Evolutionary conservation across 768 basidiomycete species (phyloP).

Genomic region (Cubamyces lactineus): DNA sequence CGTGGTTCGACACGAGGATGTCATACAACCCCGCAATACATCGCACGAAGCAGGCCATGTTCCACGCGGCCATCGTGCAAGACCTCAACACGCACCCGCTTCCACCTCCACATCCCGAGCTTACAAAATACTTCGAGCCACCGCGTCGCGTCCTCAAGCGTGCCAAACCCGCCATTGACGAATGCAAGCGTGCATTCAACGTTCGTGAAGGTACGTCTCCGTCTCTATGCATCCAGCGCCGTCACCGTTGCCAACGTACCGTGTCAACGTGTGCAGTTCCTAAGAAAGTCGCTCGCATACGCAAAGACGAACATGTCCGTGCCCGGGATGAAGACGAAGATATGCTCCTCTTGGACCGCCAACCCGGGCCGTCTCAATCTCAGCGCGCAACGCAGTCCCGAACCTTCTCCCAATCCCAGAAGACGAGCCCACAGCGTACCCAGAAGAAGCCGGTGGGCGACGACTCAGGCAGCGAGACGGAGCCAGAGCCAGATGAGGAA

Average conservation of each 20-base stretch:
- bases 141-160: slow-evolving; percentile 70
- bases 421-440: slow-evolving; percentile 16
- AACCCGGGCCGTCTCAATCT: slow-evolving; percentile 27
- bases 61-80: slow-evolving; percentile 79
- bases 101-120: slow-evolving; percentile 83
- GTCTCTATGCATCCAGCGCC: background rate
- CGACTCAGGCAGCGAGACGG: slow-evolving; percentile 52
- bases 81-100: slow-evolving; percentile 78
- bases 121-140: slow-evolving; percentile 82
- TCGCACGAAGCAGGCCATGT: slow-evolving; percentile 89
- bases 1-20: slow-evolving; percentile 78
- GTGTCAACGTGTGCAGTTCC: slow-evolving; percentile 49
- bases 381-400: slow-evolving; percentile 21
- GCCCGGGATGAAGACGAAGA: slow-evolving; percentile 65
- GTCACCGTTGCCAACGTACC: background rate
- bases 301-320: slow-evolving; percentile 65
- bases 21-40: slow-evolving; percentile 93
- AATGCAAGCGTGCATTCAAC: slow-evolving; percentile 68
- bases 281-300: slow-evolving; percentile 57
- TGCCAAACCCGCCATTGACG: slow-evolving; percentile 56
- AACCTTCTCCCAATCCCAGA: slow-evolving; percentile 34
- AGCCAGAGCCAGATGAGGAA: slow-evolving; percentile 46
- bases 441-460: slow-evolving; percentile 22
- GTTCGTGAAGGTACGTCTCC: slow-evolving; percentile 68
- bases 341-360: slow-evolving; percentile 60